Evolutionary conservation across 2,329 filamentous ascomycete genomes (phyloP).

Genomic region (Colletotrichum magnum): DNA sequence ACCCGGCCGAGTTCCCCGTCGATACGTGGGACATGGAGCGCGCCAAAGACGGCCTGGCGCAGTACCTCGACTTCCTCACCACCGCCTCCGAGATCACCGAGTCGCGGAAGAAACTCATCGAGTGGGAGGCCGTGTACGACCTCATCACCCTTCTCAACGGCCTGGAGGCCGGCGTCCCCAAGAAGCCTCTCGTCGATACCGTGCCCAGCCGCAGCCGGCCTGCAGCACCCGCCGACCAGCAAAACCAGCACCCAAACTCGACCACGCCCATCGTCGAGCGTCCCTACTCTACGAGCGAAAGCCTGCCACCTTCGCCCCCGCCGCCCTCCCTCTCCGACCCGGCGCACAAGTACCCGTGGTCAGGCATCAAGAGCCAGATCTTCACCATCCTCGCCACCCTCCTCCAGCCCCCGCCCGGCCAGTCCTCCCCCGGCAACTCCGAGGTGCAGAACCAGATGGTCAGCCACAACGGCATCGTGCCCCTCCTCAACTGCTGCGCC

Average conservation of each 20-base stretch:
- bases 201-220: constrained; percentile 40
- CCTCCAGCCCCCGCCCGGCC: constrained; percentile 82
- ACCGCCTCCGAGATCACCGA: constrained; percentile 89
- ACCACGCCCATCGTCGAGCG: constrained; percentile 68
- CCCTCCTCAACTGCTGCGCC: constrained; percentile 88
- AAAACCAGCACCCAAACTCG: constrained; percentile 44
- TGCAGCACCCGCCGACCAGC: constrained; percentile 48
- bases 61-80: constrained; percentile 94
- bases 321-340: constrained; percentile 71
- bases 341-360: constrained; percentile 75
- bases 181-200: constrained; percentile 76
- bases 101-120: constrained; percentile 86
- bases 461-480: constrained; percentile 86
- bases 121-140: constrained; percentile 94
- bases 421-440: constrained; percentile 74
- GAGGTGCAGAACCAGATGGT: constrained; percentile 91
- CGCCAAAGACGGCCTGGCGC: constrained; percentile 93
- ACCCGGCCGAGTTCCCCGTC: constrained; percentile 90
- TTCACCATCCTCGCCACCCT: constrained; percentile 91
- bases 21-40: constrained; percentile 98
- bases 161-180: constrained; percentile 88
- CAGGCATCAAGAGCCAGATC: constrained; percentile 90
- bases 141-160: constrained; percentile 89
- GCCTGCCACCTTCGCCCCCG: constrained; percentile 55
- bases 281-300: constrained; percentile 65